Percentiles rank a stretch among this genome's conserved stretches.
Conservation (phyloP, 1,139 yeast genomes). For the Schizosaccharomyces versatilis region DNA sequence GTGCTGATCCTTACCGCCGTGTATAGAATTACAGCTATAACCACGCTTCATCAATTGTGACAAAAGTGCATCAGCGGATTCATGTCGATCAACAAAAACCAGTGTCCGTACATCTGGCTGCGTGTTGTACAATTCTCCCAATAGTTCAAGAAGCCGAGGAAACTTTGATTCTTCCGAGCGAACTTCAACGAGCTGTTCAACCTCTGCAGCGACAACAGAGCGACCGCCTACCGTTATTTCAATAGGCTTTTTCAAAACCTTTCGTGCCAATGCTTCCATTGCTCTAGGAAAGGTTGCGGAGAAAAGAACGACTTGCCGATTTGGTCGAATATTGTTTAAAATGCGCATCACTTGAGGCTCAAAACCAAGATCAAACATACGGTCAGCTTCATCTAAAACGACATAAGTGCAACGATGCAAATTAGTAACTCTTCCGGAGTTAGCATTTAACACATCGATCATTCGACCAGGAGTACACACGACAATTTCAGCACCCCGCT, state of each 20-base stretch:
- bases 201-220: constrained; percentile 64
- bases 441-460: constrained; percentile 70
- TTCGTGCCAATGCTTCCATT: constrained; percentile 53
- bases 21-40: constrained; percentile 43
- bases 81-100: constrained; percentile 73
- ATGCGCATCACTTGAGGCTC: constrained; percentile 88
- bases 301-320: constrained; percentile 74
- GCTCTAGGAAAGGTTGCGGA: constrained; percentile 75
- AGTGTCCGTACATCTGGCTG: constrained; percentile 34
- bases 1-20: constrained; percentile 79
- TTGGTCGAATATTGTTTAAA: constrained; percentile 57
- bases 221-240: constrained; percentile 67
- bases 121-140: constrained; percentile 25
- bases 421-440: constrained; percentile 55
- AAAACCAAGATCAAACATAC: constrained; percentile 93
- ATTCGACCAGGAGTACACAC: constrained; percentile 94
- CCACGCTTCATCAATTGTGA: constrained; percentile 36
- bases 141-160: constrained; percentile 28
- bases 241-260: constrained; percentile 38
- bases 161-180: constrained; percentile 34
- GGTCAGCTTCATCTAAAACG: constrained; percentile 87
- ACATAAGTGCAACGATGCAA: constrained; percentile 52
- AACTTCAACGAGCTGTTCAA: constrained; percentile 48
- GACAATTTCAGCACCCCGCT: constrained; percentile 56
- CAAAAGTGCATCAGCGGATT: constrained; percentile 49